Base-by-base conservation (phyloP, 2,329 filamentous ascomycete genomes). In the Calonectria hawksworthii region DNA sequence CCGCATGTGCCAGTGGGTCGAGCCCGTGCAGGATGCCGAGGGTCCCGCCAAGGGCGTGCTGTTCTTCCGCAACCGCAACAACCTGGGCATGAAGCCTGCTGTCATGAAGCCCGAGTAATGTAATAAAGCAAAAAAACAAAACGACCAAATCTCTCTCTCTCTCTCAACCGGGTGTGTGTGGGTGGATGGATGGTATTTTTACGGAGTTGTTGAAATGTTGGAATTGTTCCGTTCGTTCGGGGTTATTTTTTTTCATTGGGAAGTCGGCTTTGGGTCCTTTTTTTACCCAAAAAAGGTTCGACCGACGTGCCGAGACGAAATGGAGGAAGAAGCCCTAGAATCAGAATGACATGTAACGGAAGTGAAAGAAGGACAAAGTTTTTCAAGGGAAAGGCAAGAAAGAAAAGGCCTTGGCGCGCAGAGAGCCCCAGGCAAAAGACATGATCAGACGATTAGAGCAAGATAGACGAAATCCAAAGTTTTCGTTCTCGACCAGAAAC, bases 31-130 rank as follows among this genome's bases (percentile, higher is more conserved):
- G 81, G 95, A 92, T 69, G 94, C 96, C 66, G 86, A 92, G 83
- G 96, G 95, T 41, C 93, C 96, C 81, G 93, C 93, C 84, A 94
- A 95, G 88, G 93, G 94, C 76, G 93, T 99, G 36, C 87, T 98
- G 70, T 98, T 99, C 92, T 99, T 94, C 94, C 93, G 96, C 83
- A 99, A 99, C 91, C 90, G 91, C 81, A 99, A 99, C 87, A 94
- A 95, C 26, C 88, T 98, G 30, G 97, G 97, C 79, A 87, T 92
- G 38, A 83, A 83, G 77, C 86, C 86, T 38, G 79, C 80, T 28
- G 74, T 76, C 21, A 72, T 83, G 36, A 74, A 75, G 68, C 68
- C 71, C 28, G 63, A 75, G 72, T 75, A 75, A 67, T 68, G n/a
- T 26, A 47, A 47, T 41, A 26, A 59, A 26, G 28, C 14, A 38